Evolutionary conservation across 2,329 filamentous ascomycete species (phyloP).

Genomic region (Rachicladosporium sp.): DNA sequence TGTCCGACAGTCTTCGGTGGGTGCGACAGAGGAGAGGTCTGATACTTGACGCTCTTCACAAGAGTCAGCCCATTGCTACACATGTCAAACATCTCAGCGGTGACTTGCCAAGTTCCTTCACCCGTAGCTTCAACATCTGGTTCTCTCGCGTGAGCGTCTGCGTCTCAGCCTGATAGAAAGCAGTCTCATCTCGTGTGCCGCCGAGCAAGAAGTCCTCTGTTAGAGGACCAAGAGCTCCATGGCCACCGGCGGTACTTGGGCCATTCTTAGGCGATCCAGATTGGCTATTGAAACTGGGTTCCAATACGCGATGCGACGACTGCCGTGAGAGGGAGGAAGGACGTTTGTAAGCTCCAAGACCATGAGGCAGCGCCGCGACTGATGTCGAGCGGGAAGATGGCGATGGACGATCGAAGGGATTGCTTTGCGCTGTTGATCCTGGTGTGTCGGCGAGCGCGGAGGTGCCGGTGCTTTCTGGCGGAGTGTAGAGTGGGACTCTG

Average conservation of each 20-base stretch:
- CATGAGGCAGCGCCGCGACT: constrained; percentile 2
- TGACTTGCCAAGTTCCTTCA: constrained; percentile 54
- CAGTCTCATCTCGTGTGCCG: constrained; percentile 55
- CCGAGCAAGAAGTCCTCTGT: constrained; percentile 48
- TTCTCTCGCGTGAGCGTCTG: constrained; percentile 68
- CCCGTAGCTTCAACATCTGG: constrained; percentile 66
- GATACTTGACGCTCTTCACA: too few species aligned
- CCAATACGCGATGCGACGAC: constrained; percentile 27
- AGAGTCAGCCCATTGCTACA: too few species aligned
- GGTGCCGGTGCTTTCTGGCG: constrained; percentile 19
- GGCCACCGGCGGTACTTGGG: constrained; percentile 29
- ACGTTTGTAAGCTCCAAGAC: constrained; percentile 14
- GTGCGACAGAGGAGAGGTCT: too few species aligned
- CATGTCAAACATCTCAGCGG: too few species aligned
- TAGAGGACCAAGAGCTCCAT: constrained; percentile 24
- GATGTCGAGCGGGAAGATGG: constrained; percentile 10
- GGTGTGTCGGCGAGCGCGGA: constrained; percentile 15
- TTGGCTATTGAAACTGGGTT: constrained; percentile 25
- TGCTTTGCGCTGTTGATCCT: constrained; percentile 28
- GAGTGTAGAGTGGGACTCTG: background rate
- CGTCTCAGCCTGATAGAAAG: constrained; percentile 73
- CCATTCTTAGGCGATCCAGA: constrained; percentile 18
- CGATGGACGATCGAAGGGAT: constrained; percentile 34
- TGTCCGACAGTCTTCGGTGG: too few species aligned
- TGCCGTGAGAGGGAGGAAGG: constrained; percentile 31